Base-by-base conservation (phyloP, 2,329 filamentous ascomycete species). In the Penicillium sp. region DNA sequence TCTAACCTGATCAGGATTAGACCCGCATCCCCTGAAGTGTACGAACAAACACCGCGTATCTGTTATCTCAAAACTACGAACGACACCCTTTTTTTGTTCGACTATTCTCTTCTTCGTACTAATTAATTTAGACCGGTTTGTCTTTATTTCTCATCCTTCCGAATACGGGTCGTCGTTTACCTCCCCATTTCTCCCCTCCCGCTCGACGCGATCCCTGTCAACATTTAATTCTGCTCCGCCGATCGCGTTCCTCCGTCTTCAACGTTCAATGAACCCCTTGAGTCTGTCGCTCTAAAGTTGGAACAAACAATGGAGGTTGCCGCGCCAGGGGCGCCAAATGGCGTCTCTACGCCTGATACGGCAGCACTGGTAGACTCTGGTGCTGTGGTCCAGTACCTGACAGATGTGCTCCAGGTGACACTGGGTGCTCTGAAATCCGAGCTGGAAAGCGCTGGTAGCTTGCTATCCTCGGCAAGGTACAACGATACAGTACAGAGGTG, bases 401-500 rank as follows among this genome's bases (percentile, higher is more conserved):
- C 83, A 39, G 82, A 86, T 58, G 84, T 93, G 57, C 84, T 91
- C 64, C 83, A 87, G 73, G 84, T 90, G 56, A 89, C 89, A 62
- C 83, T 93, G 48, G 90, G 90, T 63, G 89, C 90, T 66, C 85
- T 85, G 56, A 86, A 86, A 70, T 82, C 86, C 61, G 93, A 99
- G 71, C 85, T 99, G 53, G 87, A 93, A 73, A 84, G 85, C 62
- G 80, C 87, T 16, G 92, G 90, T 61, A 97, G 91, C 79, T 81
- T 99, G 75, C 82, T 99, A 60, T 91, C 92, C 57, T 82, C 87
- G 68, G 77, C 82, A 56, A 85, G 83, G 65, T 84, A 91, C 65
- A 79, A 82, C 53, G 93, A 98, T 68, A 97, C 95, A 7, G 79
- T 96, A 55, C 87, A 92, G 72, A 86, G 91, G 79, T 97, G 93